Evolutionary conservation across 2,329 filamentous ascomycete species (phyloP).

Genomic region (Fusarium nematophilum): DNA sequence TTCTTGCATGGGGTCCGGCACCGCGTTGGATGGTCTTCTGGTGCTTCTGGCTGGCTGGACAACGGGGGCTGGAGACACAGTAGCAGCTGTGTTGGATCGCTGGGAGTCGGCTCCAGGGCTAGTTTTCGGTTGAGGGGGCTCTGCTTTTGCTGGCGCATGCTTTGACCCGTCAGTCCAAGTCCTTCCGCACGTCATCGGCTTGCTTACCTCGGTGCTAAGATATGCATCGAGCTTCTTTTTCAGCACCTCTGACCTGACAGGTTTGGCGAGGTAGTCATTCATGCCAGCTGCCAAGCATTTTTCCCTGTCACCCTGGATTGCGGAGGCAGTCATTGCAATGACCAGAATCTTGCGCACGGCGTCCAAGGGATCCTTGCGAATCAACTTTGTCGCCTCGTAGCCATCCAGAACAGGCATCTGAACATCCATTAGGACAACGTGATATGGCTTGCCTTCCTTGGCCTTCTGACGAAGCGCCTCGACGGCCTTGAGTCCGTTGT

Average conservation of each 20-base stretch:
- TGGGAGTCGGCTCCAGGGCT: constrained; percentile 10
- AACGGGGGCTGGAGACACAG: constrained; percentile 12
- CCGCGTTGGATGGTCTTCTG: constrained; percentile 16
- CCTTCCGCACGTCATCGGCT: not conserved
- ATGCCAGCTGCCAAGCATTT: constrained; percentile 96
- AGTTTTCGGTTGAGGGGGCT: constrained; percentile 13
- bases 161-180: constrained; percentile 22
- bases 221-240: constrained; percentile 81
- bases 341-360: constrained; percentile 86
- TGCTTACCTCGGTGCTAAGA: constrained; percentile 53
- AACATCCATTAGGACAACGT: constrained; percentile 94
- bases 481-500: constrained; percentile 88
- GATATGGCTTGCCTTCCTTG: constrained; percentile 79
- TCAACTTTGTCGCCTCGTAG: constrained; percentile 87
- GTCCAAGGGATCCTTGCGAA: constrained; percentile 81
- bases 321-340: constrained; percentile 96
- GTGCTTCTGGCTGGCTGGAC: constrained; percentile 8
- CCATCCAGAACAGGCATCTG: constrained; percentile 96
- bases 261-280: constrained; percentile 97
- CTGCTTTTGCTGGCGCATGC: constrained; percentile 25
- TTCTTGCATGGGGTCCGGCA: constrained; percentile 47
- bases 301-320: constrained; percentile 93
- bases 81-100: constrained; percentile 19
- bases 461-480: constrained; percentile 83
- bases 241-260: constrained; percentile 87